Evolutionary conservation across 305 asterid genomes (phyloP), one percentile per base, ranked within the genome.

Genomic region (Solanum hybrid): DNA sequence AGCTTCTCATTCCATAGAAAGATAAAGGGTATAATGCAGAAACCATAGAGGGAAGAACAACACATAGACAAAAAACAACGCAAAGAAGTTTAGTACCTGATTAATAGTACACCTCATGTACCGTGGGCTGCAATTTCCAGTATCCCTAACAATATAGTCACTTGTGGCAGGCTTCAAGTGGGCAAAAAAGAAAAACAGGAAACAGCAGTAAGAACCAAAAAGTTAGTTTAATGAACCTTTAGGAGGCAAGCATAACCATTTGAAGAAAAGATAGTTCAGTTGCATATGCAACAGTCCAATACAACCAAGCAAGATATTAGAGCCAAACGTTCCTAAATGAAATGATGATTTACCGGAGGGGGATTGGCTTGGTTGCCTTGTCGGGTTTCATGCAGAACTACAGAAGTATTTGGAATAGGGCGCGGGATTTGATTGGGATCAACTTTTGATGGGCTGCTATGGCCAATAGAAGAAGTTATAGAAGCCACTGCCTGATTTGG

Each of bases 101-200:
- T 97, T 98, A 90, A 96, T 93, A 86, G 99, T 97, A 92, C 99
- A 97, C 93, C 99, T 94, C 94, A 98, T 92, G 96, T 95, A 95
- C 89, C 99, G 99, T 67, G 99, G 99, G 91, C 99, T 98, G 96
- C 99, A 97, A 92, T 97, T 98, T 90, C 99, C 99, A 57, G 98
- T 95, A 93, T 98, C 99, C 89, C 92, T 95, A 90, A 96, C 98
- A 86, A 97, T 96, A 92, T 98, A 97, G 77, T 98, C 99, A 90
- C 98, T 96, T 89, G 99, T 96, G 74, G 99, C 99, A 89, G 99
- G 99, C 99, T 98, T 93, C 92, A 90, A 39, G 89, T 92, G 89
- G 71, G 8, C 13, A 57, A 51, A 57, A 84, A 85, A 57, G 33
- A n/a, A 51, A 85, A 51, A 51, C 29, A 57, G 76, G 88, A 57